phyloP scores from a whole-genome alignment of 352 stramenopile species.

The Thraustochytrium striatum region DNA sequence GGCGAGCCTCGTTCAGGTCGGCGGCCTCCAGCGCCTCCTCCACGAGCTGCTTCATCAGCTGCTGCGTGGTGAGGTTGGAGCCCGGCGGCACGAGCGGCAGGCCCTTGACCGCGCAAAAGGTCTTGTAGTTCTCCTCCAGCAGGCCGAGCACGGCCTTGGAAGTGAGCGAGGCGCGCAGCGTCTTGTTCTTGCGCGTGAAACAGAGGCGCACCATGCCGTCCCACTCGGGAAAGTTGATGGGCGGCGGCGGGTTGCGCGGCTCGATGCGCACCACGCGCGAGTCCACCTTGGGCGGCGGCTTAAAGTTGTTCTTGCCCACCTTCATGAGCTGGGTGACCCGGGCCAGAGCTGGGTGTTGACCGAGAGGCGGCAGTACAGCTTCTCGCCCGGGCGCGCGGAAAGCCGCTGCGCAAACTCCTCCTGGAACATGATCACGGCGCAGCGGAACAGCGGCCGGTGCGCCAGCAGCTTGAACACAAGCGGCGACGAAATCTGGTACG shows the following conservation, averaged over 20 bases:
- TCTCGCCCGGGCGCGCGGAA: conserved; percentile 90
- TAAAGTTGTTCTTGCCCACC: conserved; percentile 98
- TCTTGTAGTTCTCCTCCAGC: conserved; percentile 93
- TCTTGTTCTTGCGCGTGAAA: conserved; percentile 99
- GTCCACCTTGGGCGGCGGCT: conserved; percentile 91
- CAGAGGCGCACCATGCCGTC: conserved; percentile 98
- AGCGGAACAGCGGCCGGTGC: conserved; percentile 96
- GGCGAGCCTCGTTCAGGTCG: conserved; percentile 67
- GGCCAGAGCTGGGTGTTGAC: conserved; percentile 98
- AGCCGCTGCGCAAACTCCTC: conserved; percentile 97
- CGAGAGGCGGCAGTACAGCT: conserved; percentile 94
- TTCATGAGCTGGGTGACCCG: conserved; percentile 98
- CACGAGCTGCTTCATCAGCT: conserved; percentile 81
- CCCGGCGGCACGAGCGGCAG: conserved; percentile 52
- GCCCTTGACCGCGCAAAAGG: conserved; percentile 83
- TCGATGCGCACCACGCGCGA: conserved; percentile 94
- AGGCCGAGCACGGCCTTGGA: conserved; percentile 92
- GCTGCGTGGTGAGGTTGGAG: conserved; percentile 45
- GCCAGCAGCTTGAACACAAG: conserved; percentile 98
- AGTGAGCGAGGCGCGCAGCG: conserved; percentile 87
- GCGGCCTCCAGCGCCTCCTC: conserved; percentile 86
- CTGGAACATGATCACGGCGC: conserved; percentile 99
- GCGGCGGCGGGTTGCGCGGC: conserved; percentile 92
- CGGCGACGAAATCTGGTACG: conserved; percentile 95
- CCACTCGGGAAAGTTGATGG: conserved; percentile 99